Evolutionary conservation across 257 asterid species (phyloP).

Genomic region (Solanum chiquidenum): DNA sequence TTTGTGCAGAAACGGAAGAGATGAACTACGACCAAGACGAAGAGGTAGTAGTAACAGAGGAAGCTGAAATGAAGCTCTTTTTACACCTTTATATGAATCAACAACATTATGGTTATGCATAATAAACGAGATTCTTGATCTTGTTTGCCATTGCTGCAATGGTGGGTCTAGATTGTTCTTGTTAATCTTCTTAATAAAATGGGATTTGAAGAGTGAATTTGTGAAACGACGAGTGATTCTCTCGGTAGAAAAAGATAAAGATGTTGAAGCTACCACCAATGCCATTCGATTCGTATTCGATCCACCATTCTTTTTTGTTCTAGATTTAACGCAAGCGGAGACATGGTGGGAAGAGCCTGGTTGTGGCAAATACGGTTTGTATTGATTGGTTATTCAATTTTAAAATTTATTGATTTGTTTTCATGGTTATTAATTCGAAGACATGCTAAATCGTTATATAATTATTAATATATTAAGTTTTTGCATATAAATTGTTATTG

Average conservation of each 20-base stretch:
- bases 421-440: too few species aligned
- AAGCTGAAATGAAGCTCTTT: constrained; percentile 3
- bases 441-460: too few species aligned
- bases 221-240: background rate
- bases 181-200: background rate
- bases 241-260: background rate
- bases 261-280: background rate
- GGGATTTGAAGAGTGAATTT: background rate
- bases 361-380: too few species aligned
- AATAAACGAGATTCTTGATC: background rate
- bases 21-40: constrained; percentile 5
- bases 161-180: background rate
- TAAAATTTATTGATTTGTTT: too few species aligned
- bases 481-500: too few species aligned
- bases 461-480: too few species aligned
- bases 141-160: background rate
- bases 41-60: constrained; percentile 1
- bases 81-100: background rate
- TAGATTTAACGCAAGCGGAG: background rate
- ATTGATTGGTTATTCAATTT: too few species aligned
- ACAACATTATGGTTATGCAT: background rate
- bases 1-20: constrained; percentile 23
- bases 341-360: too few species aligned
- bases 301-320: background rate
- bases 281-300: background rate